phyloP scores from a whole-genome alignment of 345 rosid species.

The Hibiscus trionum region DNA sequence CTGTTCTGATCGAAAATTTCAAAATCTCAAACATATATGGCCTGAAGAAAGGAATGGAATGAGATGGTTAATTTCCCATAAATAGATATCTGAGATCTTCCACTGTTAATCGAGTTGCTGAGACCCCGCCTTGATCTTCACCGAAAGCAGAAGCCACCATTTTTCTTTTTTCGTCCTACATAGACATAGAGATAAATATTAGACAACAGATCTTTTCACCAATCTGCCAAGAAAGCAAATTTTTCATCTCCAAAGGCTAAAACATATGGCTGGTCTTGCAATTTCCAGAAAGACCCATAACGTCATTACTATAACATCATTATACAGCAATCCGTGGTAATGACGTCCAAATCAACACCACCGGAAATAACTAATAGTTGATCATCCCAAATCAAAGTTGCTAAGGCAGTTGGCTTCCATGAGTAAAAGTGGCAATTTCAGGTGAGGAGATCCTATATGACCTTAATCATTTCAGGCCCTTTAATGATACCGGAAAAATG shows the following conservation, averaged over 20 bases:
- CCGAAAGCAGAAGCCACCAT: conserved; percentile 98
- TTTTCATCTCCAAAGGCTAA: neutral
- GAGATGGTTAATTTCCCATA: conserved; percentile 21
- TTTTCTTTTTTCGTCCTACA: conserved; percentile 83
- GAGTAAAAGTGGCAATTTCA: neutral
- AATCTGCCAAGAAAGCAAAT: neutral
- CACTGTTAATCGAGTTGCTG: conserved; percentile 67
- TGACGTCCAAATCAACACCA: neutral
- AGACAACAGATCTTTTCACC: neutral
- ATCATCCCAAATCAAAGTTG: neutral
- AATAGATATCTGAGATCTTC: conserved; percentile 74
- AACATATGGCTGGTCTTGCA: neutral
- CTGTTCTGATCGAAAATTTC: conserved; percentile 25
- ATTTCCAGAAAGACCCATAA: neutral
- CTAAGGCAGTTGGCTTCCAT: neutral
- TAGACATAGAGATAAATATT: neutral
- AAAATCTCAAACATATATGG: neutral
- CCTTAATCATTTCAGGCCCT: neutral
- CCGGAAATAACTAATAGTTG: neutral
- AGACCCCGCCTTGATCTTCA: conserved; percentile 69
- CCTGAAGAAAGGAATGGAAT: neutral
- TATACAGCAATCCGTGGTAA: neutral
- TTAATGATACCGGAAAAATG: neutral
- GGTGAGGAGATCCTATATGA: neutral
- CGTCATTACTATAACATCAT: neutral